These are phyloP conservation scores for Salix viminalis DNA, from an alignment of 345 rosid species.

Conservation along the genomic window DNA sequence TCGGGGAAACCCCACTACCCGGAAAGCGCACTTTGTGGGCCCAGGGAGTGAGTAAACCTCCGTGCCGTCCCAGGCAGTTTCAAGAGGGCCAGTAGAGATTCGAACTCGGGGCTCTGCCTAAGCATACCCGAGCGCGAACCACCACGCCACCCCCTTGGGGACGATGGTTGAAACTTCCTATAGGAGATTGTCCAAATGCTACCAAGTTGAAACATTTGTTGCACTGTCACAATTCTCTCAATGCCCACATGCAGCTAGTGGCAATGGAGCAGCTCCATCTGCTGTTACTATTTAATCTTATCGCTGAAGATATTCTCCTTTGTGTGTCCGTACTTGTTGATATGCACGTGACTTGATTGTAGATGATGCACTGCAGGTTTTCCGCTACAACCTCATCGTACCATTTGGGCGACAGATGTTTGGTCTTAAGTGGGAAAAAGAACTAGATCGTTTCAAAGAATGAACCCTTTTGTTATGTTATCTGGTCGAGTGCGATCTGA, in stretches of 20 bases:
- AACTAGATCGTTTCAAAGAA: conserved; percentile 56
- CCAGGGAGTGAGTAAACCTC: too few relatives aligned
- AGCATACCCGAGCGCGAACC: too few relatives aligned
- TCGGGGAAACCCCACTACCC: too few relatives aligned
- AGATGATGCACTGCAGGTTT: conserved; percentile 45
- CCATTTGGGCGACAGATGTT: conserved; percentile 87
- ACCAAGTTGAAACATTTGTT: background rate
- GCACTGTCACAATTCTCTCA: background rate
- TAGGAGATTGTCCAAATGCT: too few relatives aligned
- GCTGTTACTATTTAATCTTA: background rate
- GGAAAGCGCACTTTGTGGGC: too few relatives aligned
- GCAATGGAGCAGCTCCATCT: background rate
- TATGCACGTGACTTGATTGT: background rate
- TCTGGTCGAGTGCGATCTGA: too few relatives aligned
- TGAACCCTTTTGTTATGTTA: conserved; percentile 1
- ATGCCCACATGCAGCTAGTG: background rate
- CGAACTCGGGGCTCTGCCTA: too few relatives aligned
- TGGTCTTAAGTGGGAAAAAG: conserved; percentile 90
- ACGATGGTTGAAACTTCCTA: too few relatives aligned
- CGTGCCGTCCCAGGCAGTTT: too few relatives aligned
- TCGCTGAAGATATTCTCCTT: background rate
- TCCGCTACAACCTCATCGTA: conserved; percentile 72
- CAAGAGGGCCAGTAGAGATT: too few relatives aligned
- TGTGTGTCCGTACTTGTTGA: background rate
- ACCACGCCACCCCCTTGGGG: too few relatives aligned